Evolutionary conservation across 805 yeast genomes (phyloP).

Genomic region (Cyberlindnera subsufficiens): DNA sequence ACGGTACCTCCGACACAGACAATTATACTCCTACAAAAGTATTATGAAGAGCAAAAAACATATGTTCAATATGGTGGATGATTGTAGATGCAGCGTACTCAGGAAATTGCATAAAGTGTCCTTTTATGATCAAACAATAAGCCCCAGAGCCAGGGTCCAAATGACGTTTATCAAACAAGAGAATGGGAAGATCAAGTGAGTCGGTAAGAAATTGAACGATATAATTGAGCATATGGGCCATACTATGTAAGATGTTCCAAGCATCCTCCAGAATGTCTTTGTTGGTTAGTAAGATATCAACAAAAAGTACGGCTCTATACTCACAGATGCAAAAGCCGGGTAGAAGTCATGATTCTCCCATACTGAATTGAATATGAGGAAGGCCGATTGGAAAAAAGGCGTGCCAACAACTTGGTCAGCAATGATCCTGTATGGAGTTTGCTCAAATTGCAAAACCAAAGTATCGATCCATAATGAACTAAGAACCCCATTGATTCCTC

Average conservation of each 20-base stretch:
- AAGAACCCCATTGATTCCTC: conserved; percentile 49
- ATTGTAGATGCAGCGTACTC: too few relatives aligned
- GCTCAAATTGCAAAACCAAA: conserved; percentile 32
- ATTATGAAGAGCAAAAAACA: too few relatives aligned
- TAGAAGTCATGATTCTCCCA: conserved; percentile 46
- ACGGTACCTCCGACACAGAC: too few relatives aligned
- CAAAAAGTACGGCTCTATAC: not conserved
- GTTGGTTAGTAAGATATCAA: not conserved
- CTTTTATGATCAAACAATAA: conserved; percentile 15
- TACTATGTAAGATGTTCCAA: conserved; percentile 46
- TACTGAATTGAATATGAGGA: conserved; percentile 39
- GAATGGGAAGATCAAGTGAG: conserved; percentile 47
- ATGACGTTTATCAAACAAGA: conserved; percentile 51
- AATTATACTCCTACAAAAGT: too few relatives aligned
- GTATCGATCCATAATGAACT: conserved; percentile 51
- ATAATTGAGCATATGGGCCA: conserved; percentile 56
- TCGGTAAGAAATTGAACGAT: conserved; percentile 44
- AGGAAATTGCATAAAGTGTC: not conserved
- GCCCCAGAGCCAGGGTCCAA: conserved; percentile 49
- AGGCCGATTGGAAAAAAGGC: conserved; percentile 46
- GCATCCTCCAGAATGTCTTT: conserved; percentile 37
- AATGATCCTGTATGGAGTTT: conserved; percentile 33
- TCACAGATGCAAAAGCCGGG: conserved; percentile 25
- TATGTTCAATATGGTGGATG: too few relatives aligned
- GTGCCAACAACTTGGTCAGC: conserved; percentile 53